Base-by-base conservation (phyloP, 345 rosid species). In the Kandelia obovata region DNA sequence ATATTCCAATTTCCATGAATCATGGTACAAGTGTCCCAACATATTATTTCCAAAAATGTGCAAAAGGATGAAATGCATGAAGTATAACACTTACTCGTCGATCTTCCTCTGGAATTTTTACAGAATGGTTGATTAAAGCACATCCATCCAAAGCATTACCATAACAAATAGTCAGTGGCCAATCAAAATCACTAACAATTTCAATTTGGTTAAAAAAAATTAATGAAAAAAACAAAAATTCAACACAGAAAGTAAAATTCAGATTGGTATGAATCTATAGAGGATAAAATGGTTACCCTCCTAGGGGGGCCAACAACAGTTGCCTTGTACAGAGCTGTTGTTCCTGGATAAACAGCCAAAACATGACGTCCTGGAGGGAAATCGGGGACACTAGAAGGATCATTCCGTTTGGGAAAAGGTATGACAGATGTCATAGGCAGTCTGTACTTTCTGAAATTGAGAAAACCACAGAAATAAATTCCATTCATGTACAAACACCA, bases 311-410 rank as follows among this genome's bases (percentile, higher is more conserved):
- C 83, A 46, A 87, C 83, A 23, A 95, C 97, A 52, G 99, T 95
- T 58, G 99, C 99, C 83, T 92, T 95, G 55, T 92, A 95, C 25
- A 95, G 92, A 21, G 97, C 90, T 26, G 98, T 92, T 46, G 99
- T 95, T 79, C 96, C 99, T 2, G 99, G 99, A 86, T 95, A 95
- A 71, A 95, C 98, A n/a, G 99, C 99, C 85, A 95, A 85, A 63
- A 92, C 99, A 53, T 82, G 94, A 72, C 81, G 82, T 70, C 96
- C 91, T 2, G 84, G 74, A 58, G 76, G 80, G 66, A 84, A 92
- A 69, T 95, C 99, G 21, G 68, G 91, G 59, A 78, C 83, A 23
- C 72, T 68, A 23, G 92, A 75, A 64, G 79, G 85, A 64, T 94
- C 95, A 51, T 79, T 88, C 62, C 83, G 72, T 83, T 90, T 91